Evolutionary conservation across 352 stramenopile species (phyloP).

Genomic region (Peronosclerospora sorghi): DNA sequence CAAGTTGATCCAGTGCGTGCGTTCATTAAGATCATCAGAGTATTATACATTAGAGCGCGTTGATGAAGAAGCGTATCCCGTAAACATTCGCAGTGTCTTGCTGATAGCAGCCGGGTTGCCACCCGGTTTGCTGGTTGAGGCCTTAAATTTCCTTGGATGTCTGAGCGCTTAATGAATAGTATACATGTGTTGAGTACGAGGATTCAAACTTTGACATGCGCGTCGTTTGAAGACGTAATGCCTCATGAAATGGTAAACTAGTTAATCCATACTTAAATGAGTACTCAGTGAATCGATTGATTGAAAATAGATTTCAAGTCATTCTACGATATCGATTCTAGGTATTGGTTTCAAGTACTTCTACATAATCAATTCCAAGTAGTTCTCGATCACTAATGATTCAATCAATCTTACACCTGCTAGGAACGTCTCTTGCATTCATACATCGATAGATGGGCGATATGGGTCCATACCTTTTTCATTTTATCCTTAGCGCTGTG

Average conservation of each 20-base stretch:
- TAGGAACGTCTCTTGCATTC: neutral
- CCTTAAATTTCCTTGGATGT: conserved; percentile 54
- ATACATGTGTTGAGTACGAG: conserved; percentile 22
- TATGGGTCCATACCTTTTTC: neutral
- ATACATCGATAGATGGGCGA: too few relatives aligned
- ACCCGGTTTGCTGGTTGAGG: conserved; percentile 51
- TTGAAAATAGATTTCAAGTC: neutral
- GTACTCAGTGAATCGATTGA: conserved; percentile 25
- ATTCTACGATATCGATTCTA: neutral
- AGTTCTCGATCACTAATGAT: neutral
- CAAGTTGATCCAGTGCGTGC: neutral
- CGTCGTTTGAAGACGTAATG: conserved; percentile 60
- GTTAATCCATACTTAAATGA: conserved; percentile 73
- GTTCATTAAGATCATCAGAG: neutral
- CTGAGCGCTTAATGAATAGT: neutral
- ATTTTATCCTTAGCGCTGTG: conserved; percentile 1
- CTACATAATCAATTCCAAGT: neutral
- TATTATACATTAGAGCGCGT: conserved; percentile 21
- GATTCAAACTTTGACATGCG: conserved; percentile 74
- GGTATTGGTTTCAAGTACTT: neutral
- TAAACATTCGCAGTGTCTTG: conserved; percentile 84
- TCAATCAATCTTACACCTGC: neutral
- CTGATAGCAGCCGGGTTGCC: conserved; percentile 56
- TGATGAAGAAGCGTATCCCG: conserved; percentile 71
- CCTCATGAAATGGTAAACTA: conserved; percentile 75